These are phyloP conservation scores for Nemophila menziesii DNA, from an alignment of 257 asterid genomes.

Conservation along the genomic window DNA sequence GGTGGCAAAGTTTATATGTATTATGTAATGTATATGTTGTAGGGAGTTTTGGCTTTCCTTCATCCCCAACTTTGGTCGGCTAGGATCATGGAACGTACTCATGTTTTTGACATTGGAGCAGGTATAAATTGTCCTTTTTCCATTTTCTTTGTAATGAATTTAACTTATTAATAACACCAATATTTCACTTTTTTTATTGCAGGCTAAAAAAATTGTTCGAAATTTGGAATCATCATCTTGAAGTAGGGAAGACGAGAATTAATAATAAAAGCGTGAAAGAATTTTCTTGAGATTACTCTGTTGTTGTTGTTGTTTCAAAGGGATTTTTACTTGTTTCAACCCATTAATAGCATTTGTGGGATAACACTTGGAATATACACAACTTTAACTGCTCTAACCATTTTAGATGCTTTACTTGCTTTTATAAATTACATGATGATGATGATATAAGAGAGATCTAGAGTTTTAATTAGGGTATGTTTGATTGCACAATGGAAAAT, in stretches of 20 bases:
- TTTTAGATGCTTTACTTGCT: too few species aligned
- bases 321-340: too few species aligned
- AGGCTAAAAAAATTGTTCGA: constrained; percentile 70
- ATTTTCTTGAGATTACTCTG: not conserved
- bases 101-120: constrained; percentile 95
- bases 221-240: constrained; percentile 51
- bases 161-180: too few species aligned
- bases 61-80: constrained; percentile 87
- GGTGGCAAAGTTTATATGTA: not conserved
- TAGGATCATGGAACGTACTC: constrained; percentile 91
- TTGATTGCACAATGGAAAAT: too few species aligned
- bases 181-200: constrained; percentile 8
- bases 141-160: not conserved
- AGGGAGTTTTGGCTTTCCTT: constrained; percentile 95
- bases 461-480: too few species aligned
- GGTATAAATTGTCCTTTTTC: constrained; percentile 25
- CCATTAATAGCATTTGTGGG: too few species aligned
- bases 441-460: too few species aligned
- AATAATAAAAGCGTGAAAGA: not conserved
- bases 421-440: too few species aligned
- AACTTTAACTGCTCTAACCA: too few species aligned
- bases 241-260: constrained; percentile 8
- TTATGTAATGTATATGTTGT: constrained; percentile 17
- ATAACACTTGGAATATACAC: too few species aligned
- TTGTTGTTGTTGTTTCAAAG: not conserved